Conservation (phyloP, 2,329 filamentous ascomycete species). For the Diaporthe vaccinii region DNA sequence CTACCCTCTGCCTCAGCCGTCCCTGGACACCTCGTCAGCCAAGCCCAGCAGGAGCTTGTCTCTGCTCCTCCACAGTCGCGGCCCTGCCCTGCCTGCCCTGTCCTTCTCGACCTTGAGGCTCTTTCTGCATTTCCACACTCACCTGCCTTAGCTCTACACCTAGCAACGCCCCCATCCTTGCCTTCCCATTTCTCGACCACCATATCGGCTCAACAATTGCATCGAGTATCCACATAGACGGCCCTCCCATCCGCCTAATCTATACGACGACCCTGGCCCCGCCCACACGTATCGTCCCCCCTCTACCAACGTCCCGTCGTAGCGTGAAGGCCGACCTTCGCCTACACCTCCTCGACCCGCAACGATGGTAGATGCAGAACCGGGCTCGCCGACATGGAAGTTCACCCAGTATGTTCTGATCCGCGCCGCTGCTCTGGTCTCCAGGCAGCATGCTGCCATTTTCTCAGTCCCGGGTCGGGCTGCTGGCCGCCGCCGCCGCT, state of each 20-base stretch:
- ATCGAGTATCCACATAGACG: constrained; percentile 32
- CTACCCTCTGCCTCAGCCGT: background rate
- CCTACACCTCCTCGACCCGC: constrained; percentile 47
- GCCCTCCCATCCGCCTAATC: constrained; percentile 28
- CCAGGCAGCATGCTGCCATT: constrained; percentile 6
- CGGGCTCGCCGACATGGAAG: constrained; percentile 97
- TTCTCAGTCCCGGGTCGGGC: background rate
- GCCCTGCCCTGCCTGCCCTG: constrained; percentile 31
- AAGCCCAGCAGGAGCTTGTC: constrained; percentile 40
- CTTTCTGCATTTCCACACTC: constrained; percentile 36
- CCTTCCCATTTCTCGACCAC: constrained; percentile 35
- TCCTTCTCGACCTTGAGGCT: constrained; percentile 31
- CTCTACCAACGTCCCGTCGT: constrained; percentile 35
- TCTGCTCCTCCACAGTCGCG: constrained; percentile 34
- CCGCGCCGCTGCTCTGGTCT: constrained; percentile 12
- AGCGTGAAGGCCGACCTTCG: constrained; percentile 47
- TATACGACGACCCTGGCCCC: constrained; percentile 26
- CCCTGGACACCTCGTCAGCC: constrained; percentile 34
- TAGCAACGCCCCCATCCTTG: constrained; percentile 25
- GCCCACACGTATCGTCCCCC: constrained; percentile 28
- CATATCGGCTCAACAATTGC: constrained; percentile 31
- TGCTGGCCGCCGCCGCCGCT: background rate
- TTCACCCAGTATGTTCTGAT: constrained; percentile 89
- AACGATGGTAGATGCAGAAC: constrained; percentile 97
- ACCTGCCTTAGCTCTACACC: constrained; percentile 38